Conservation (phyloP, 2,329 filamentous ascomycete genomes). For the Penicillium janthinellum region DNA sequence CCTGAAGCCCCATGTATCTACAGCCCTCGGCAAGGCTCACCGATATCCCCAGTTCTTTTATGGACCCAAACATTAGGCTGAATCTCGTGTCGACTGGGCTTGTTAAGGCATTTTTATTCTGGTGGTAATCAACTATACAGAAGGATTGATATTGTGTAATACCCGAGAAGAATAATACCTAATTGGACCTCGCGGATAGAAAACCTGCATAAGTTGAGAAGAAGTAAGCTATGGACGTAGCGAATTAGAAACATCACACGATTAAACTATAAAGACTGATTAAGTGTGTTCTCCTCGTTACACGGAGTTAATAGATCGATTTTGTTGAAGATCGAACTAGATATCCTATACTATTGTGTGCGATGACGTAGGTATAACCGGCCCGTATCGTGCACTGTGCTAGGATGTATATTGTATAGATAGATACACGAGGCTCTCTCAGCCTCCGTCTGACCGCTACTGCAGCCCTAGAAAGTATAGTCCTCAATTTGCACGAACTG, state of each 20-base stretch:
- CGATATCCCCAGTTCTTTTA: neutral
- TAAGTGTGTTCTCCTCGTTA: constrained; percentile 5
- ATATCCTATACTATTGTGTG: constrained; percentile 5
- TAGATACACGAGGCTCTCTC: constrained; percentile 13
- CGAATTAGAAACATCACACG: neutral
- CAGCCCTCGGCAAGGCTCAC: neutral
- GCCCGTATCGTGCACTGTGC: constrained; percentile 1
- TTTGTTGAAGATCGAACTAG: constrained; percentile 11
- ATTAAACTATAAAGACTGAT: neutral
- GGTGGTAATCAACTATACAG: no score
- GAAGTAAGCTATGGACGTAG: neutral
- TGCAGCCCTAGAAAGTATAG: neutral
- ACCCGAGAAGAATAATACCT: constrained; percentile 1
- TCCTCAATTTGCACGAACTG: neutral
- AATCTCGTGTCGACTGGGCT: neutral
- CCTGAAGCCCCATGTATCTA: neutral
- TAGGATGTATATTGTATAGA: neutral
- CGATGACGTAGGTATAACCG: constrained; percentile 22
- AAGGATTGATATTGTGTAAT: constrained; percentile 4
- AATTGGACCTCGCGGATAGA: constrained; percentile 5
- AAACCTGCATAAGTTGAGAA: no score
- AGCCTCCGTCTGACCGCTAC: constrained; percentile 19
- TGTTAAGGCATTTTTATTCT: no score
- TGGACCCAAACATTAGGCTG: neutral
- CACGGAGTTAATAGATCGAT: constrained; percentile 12